These are phyloP conservation scores for Arabidopsis thaliana DNA, from an alignment of 345 rosid genomes.

Conservation along the genomic window TAIR10.1 NC_003076.8:6744001-6744500, in stretches of 20 bases:
- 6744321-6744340: slow-evolving; percentile 8
- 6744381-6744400: slow-evolving; percentile 69
- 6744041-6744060: slow-evolving; percentile 85
- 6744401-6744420: slow-evolving; percentile 85
- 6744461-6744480: slow-evolving; percentile 88
- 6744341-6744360: not conserved
- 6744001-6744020: slow-evolving; percentile 11
- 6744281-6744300: not conserved
- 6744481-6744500: slow-evolving; percentile 40
- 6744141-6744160: slow-evolving; percentile 10
- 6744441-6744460: slow-evolving; percentile 85
- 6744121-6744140: slow-evolving; percentile 74
- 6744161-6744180: slow-evolving; percentile 33
- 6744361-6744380: slow-evolving; percentile 48
- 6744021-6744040: slow-evolving; percentile 71
- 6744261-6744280: not conserved
- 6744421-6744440: slow-evolving; percentile 80
- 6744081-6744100: slow-evolving; percentile 71
- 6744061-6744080: slow-evolving; percentile 81
- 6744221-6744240: not conserved
- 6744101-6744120: slow-evolving; percentile 71
- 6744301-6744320: not conserved
- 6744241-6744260: not conserved
- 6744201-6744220: not conserved
- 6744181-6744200: not conserved